Percentiles rank a stretch among this genome's conserved stretches.
phyloP scores from a whole-genome alignment of 2,329 filamentous ascomycete species.

The Fusarium cicatricum region DNA sequence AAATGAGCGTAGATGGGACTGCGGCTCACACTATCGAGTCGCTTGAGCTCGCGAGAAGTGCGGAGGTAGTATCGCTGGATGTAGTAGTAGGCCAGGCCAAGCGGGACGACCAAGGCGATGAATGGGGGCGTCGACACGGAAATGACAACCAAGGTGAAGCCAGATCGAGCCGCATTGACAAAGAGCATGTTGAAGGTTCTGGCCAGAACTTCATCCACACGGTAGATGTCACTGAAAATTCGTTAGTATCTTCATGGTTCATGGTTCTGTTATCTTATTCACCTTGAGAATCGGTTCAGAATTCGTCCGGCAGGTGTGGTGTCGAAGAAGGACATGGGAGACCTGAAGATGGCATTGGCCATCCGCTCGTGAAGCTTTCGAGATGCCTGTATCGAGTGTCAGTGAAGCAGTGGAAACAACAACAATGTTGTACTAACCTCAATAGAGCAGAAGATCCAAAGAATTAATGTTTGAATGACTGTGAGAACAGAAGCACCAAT shows the following conservation, averaged over 20 bases:
- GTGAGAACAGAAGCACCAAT: slow-evolving; percentile 86
- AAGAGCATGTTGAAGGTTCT: slow-evolving; percentile 98
- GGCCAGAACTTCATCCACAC: slow-evolving; percentile 90
- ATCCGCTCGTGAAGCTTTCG: slow-evolving; percentile 96
- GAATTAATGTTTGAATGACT: slow-evolving; percentile 88
- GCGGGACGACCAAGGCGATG: slow-evolving; percentile 79
- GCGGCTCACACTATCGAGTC: slow-evolving; percentile 91
- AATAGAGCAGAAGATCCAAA: slow-evolving; percentile 99
- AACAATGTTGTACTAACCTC: slow-evolving; percentile 65
- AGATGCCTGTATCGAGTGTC: slow-evolving; percentile 70
- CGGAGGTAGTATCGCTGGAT: slow-evolving; percentile 97
- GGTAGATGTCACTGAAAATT: slow-evolving; percentile 72
- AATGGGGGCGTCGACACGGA: slow-evolving; percentile 84
- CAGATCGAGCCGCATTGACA: slow-evolving; percentile 75
- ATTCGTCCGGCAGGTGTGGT: slow-evolving; percentile 97
- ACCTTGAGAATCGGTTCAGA: slow-evolving; percentile 94
- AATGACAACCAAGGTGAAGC: slow-evolving; percentile 89
- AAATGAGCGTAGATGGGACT: slow-evolving; percentile 99
- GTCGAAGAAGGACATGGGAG: slow-evolving; percentile 99
- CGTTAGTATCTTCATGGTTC: slow-evolving; percentile 33
- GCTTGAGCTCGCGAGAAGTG: slow-evolving; percentile 95
- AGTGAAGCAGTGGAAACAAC: background rate
- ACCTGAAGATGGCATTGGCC: slow-evolving; percentile 96
- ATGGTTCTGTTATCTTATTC: slow-evolving; percentile 43
- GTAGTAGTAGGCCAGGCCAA: slow-evolving; percentile 83